Conservation (phyloP, 306 rosid genomes). For the Medicago truncatula region MtrunA17r5.0-ANR NC_053043.1:23769001-23769500, state of each 20-base stretch:
- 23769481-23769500: neutral
- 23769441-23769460: neutral
- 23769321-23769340: constrained; percentile 85
- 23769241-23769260: constrained; percentile 60
- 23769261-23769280: constrained; percentile 74
- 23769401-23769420: constrained; percentile 88
- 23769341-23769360: constrained; percentile 96
- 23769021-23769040: constrained; percentile 81
- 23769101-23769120: too few species aligned
- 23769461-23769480: neutral
- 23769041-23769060: constrained; percentile 66
- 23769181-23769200: neutral
- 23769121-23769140: too few species aligned
- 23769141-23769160: too few species aligned
- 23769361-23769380: constrained; percentile 98
- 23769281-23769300: constrained; percentile 80
- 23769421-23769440: constrained; percentile 60
- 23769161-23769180: too few species aligned
- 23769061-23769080: too few species aligned
- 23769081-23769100: too few species aligned
- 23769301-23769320: constrained; percentile 74
- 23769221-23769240: constrained; percentile 78
- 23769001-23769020: constrained; percentile 83
- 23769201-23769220: constrained; percentile 78
- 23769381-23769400: constrained; percentile 82